Base-by-base conservation (phyloP, 73 alveolate species). In the Halteria grandinella region DNA sequence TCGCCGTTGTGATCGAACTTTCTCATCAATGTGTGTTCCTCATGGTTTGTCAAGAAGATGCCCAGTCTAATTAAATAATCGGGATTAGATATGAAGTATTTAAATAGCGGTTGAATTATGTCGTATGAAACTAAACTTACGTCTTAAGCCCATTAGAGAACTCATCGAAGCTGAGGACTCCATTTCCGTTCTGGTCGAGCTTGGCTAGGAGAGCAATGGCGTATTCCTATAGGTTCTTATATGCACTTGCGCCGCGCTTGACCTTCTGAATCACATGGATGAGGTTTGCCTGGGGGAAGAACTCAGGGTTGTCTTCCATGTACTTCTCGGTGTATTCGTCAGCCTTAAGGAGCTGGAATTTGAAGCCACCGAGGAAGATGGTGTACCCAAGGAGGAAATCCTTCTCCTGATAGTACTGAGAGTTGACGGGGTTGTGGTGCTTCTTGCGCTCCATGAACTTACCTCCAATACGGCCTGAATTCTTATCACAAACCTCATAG, bases 281-380 rank as follows among this genome's bases (percentile, higher is more conserved):
- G 64, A 86, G 58, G 55, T 79, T 71, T 24, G 94, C 86, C 54
- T 92, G 92, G 39, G 95, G 94, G 86, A 88, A 92, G 48, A 85
- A 48, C 27, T 85, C 95, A 29, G 87, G 83, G 51, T 89, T 92
- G 77, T 90, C 93, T 43, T 83, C 93, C 96, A 85, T 85, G 60
- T 85, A 92, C 47, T 74, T 84, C 40, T 84, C 90, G 39, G 99
- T 91, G 87, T 95, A 93, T 59, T 95, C 99, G 78, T 95, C 99
- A 44, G 93, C 91, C 50, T 90, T 87, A 5, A 76, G 55, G 39
- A 95, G 87, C 79, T 79, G 87, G 89, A 95, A 95, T 11, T 88
- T 93, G 66, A 60, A 88, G 51, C 93, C 94, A 31, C 87, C 86
- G 44, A 95, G 74, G 77, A 48, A 69, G 59, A 95, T 43, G n/a